Conservation (phyloP, 2,329 filamentous ascomycete species). For the Fusarium bactridioides region DNA sequence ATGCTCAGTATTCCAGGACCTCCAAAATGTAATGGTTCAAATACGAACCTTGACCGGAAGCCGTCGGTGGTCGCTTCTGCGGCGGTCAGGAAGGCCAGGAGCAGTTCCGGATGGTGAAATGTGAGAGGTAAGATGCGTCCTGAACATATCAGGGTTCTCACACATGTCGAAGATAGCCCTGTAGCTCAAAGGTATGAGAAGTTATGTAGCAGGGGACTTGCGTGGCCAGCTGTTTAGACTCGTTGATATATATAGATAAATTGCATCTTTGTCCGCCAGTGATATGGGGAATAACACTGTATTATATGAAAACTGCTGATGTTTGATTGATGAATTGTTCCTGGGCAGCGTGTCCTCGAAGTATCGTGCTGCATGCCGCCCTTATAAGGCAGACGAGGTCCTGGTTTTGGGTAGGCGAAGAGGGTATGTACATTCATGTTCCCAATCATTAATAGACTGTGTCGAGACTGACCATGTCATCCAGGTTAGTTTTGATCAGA, state of each 20-base stretch:
- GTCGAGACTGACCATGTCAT: too few species aligned
- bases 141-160: background rate
- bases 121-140: background rate
- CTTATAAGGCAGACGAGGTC: too few species aligned
- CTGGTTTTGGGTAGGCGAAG: too few species aligned
- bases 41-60: background rate
- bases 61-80: background rate
- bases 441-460: too few species aligned
- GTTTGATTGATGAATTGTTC: too few species aligned
- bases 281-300: background rate
- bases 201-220: background rate
- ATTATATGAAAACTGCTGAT: accelerated
- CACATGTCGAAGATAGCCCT: background rate
- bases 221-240: background rate
- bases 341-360: accelerated
- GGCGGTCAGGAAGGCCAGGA: background rate
- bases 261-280: background rate
- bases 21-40: background rate
- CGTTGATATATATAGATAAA: background rate
- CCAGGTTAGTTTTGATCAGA: too few species aligned
- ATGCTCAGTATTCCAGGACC: background rate
- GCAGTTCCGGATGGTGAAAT: background rate
- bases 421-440: too few species aligned
- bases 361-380: too few species aligned
- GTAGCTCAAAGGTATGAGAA: accelerated